Percentiles rank a stretch among this genome's conserved stretches.
These are phyloP conservation scores for Endogone sp. DNA, from an alignment of 192 early-diverging fungal genomes.

Conservation along the genomic window DNA sequence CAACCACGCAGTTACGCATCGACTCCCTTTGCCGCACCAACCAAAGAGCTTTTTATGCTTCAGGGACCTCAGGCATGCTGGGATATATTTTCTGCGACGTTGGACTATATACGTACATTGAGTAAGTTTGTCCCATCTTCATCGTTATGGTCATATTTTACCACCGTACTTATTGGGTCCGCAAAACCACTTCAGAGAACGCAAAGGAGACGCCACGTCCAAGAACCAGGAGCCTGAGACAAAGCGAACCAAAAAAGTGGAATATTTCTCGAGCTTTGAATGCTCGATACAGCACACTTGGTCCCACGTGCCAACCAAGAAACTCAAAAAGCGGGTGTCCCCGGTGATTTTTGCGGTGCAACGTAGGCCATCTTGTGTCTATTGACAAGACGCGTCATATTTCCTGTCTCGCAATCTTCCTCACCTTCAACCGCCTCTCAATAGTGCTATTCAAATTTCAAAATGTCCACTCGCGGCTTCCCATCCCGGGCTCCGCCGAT, in stretches of 20 bases:
- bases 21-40: conserved; percentile 57
- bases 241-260: conserved; percentile 18
- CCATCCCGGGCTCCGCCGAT: not conserved
- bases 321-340: conserved; percentile 41
- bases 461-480: conserved; percentile 17
- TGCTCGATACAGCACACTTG: conserved; percentile 35
- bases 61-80: conserved; percentile 65
- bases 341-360: conserved; percentile 46
- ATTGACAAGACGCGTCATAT: not conserved
- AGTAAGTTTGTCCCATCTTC: conserved; percentile 29
- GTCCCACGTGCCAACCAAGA: conserved; percentile 32
- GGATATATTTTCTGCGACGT: conserved; percentile 91
- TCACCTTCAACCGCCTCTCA: too few relatives aligned
- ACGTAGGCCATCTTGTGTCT: conserved; percentile 23
- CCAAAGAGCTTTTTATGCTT: conserved; percentile 61
- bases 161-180: conserved; percentile 1
- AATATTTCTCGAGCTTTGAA: conserved; percentile 33
- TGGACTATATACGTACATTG: conserved; percentile 51
- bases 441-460: conserved; percentile 30
- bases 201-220: conserved; percentile 13
- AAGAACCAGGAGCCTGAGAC: conserved; percentile 37
- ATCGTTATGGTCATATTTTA: not conserved
- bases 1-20: conserved; percentile 38
- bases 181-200: conserved; percentile 10
- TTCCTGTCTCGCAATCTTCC: too few relatives aligned